Conservation (phyloP, 2,329 filamentous ascomycete genomes). For the Tolypocladium inflatum region DNA sequence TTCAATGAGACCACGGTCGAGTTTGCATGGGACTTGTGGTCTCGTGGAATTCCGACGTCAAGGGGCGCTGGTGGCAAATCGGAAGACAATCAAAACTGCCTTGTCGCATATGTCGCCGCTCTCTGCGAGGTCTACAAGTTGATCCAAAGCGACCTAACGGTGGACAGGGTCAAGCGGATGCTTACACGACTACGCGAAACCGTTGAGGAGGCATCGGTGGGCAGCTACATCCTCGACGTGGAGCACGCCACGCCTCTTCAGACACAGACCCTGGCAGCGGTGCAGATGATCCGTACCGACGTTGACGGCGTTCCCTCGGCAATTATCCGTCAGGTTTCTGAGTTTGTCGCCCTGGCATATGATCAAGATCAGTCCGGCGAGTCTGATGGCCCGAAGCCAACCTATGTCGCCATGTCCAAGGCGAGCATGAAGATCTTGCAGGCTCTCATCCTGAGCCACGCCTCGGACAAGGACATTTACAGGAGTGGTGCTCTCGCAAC, state of each 20-base stretch:
- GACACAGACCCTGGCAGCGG: constrained; percentile 54
- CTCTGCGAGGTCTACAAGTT: constrained; percentile 72
- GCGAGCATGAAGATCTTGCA: constrained; percentile 65
- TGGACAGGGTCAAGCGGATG: constrained; percentile 56
- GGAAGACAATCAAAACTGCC: constrained; percentile 66
- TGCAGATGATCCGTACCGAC: constrained; percentile 60
- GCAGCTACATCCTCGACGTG: constrained; percentile 60
- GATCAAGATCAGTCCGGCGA: constrained; percentile 24
- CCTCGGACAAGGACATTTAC: constrained; percentile 58
- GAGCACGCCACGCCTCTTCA: constrained; percentile 69
- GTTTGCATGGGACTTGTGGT: constrained; percentile 62
- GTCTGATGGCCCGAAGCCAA: constrained; percentile 45
- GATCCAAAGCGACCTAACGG: constrained; percentile 52
- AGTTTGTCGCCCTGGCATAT: constrained; percentile 65
- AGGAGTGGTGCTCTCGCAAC: constrained; percentile 54
- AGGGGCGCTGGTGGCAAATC: constrained; percentile 24
- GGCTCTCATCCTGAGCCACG: constrained; percentile 48
- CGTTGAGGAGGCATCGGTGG: constrained; percentile 58
- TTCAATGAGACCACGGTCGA: constrained; percentile 46
- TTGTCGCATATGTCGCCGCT: constrained; percentile 74
- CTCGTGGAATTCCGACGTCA: constrained; percentile 48
- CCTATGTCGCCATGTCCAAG: constrained; percentile 85
- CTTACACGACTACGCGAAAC: constrained; percentile 62
- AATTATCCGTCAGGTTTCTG: constrained; percentile 60
- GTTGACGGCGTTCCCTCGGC: constrained; percentile 54